Percentiles rank a stretch among this genome's conserved stretches.
Conservation (phyloP, 257 asterid species). For the Rauvolfia tetraphylla region DNA sequence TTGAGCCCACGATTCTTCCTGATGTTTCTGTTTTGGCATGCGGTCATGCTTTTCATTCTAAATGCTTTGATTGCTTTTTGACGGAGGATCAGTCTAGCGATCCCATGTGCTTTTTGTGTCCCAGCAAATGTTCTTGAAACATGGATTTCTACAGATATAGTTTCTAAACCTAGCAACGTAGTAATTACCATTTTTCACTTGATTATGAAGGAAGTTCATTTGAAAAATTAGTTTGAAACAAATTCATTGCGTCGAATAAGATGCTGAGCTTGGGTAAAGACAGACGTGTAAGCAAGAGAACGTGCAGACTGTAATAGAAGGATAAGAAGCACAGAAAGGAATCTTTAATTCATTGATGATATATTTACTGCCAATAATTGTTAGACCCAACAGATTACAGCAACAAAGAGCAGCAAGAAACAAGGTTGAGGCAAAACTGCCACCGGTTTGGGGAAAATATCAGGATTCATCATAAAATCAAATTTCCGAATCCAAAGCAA, state of each 20-base stretch:
- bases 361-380: neutral
- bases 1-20: slow-evolving; percentile 5
- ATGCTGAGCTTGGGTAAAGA: too few species aligned
- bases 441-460: neutral
- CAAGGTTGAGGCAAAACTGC: neutral
- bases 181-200: neutral
- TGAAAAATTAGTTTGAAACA: neutral
- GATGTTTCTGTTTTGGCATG: slow-evolving; percentile 25
- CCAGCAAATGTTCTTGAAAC: slow-evolving; percentile 17
- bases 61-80: slow-evolving; percentile 19
- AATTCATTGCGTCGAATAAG: neutral
- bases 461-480: slow-evolving; percentile 44
- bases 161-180: neutral
- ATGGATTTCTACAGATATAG: too few species aligned
- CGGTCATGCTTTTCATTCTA: slow-evolving; percentile 28
- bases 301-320: neutral
- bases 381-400: neutral
- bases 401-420: neutral
- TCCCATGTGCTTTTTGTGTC: slow-evolving; percentile 25
- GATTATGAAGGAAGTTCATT: neutral
- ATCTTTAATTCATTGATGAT: neutral
- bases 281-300: too few species aligned
- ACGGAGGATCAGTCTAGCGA: slow-evolving; percentile 18
- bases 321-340: neutral
- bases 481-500: slow-evolving; percentile 45